Conservation (phyloP, 1,284 basidiomycete species). For the Leccinum pallidistipes region DNA sequence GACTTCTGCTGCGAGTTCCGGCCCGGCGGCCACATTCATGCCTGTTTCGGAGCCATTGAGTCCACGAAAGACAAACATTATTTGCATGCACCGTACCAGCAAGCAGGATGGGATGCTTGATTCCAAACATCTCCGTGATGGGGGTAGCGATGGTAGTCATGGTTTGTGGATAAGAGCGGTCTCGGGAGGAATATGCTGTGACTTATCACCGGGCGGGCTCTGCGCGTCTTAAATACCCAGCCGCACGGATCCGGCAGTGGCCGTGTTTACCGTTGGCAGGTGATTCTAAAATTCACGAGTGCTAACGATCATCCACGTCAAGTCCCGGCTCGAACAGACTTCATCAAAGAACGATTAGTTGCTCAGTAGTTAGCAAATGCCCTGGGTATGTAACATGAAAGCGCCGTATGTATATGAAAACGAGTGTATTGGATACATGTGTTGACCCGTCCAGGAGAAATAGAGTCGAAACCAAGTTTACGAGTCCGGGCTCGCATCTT, state of each 20-base stretch:
- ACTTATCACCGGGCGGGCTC: neutral
- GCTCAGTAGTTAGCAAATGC: conserved; percentile 23
- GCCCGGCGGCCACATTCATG: conserved; percentile 88
- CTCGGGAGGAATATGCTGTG: neutral
- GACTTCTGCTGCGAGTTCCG: conserved; percentile 84
- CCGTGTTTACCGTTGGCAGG: conserved; percentile 2
- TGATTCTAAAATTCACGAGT: conserved; percentile 6
- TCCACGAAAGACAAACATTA: neutral
- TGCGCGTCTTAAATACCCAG: neutral
- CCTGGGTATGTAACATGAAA: conserved; percentile 31
- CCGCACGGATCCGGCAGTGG: neutral
- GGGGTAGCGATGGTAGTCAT: conserved; percentile 60
- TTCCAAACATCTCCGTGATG: conserved; percentile 81
- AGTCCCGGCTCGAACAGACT: neutral
- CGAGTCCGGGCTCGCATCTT: conserved; percentile 13
- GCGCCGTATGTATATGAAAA: conserved; percentile 20
- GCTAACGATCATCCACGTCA: neutral
- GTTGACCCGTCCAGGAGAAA: conserved; percentile 28
- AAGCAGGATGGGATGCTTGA: conserved; percentile 86
- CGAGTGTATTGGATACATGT: conserved; percentile 36
- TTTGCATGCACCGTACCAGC: conserved; percentile 51
- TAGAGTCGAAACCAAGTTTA: conserved; percentile 14
- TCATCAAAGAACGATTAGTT: neutral
- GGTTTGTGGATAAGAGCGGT: neutral
- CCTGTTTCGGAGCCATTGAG: conserved; percentile 39